A percentile compares a stretch with the other conserved stretches of the same genome.
These are phyloP conservation scores for Cephalotrichum gorgonifer DNA, from an alignment of 2,329 filamentous ascomycete genomes.

Conservation along the genomic window DNA sequence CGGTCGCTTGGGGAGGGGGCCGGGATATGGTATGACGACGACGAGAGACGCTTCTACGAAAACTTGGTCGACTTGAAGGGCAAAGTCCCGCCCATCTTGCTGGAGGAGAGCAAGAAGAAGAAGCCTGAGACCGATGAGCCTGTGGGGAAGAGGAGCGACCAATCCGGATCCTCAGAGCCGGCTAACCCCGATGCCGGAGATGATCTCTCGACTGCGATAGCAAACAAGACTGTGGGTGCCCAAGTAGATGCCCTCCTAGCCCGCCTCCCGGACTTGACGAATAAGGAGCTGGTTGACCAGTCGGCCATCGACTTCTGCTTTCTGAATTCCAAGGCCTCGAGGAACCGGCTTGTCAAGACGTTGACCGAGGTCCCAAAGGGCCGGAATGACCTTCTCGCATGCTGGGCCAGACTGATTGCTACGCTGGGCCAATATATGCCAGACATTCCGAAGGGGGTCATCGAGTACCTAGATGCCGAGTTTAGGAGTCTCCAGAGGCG, in stretches of 20 bases:
- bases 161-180: conserved; percentile 34
- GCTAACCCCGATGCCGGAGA: conserved; percentile 51
- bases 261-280: conserved; percentile 81
- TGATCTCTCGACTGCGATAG: conserved; percentile 86
- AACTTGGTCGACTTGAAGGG: conserved; percentile 92
- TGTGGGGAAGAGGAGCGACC: conserved; percentile 63
- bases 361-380: conserved; percentile 93
- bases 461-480: conserved; percentile 88
- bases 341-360: conserved; percentile 86
- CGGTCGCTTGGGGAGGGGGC: conserved; percentile 81
- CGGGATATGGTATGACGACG: conserved; percentile 98
- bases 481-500: conserved; percentile 93
- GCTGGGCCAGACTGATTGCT: conserved; percentile 86
- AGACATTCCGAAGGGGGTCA: conserved; percentile 84
- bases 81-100: conserved; percentile 84
- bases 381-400: conserved; percentile 78
- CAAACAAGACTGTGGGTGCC: conserved; percentile 93
- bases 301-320: conserved; percentile 96
- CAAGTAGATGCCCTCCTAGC: conserved; percentile 88
- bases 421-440: conserved; percentile 90
- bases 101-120: conserved; percentile 94
- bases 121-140: conserved; percentile 74
- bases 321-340: conserved; percentile 93
- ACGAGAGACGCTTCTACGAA: conserved; percentile 96
- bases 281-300: conserved; percentile 85